Base-by-base conservation (phyloP, 1,284 basidiomycete genomes). In the Exobasidium rhododendri region DNA sequence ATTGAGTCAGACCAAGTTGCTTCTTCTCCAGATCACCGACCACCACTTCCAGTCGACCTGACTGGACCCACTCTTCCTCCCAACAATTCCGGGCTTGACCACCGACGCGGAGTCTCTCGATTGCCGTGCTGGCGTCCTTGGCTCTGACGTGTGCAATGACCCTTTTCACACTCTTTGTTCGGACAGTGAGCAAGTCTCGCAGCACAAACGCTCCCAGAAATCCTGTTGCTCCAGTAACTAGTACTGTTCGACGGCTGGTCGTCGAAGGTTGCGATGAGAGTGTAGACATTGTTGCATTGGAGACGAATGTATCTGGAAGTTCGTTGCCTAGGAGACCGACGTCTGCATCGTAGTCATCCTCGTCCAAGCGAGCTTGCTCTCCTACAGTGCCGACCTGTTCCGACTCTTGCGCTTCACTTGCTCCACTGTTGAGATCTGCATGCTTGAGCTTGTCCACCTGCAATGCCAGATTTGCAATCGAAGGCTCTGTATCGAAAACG, bases 171-270 rank as follows among this genome's bases (percentile, higher is more conserved):
- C 85, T 83, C 2, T 83, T 83, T 28, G 81, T 70, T 31, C 86
- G 84, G 51, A 74, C 69, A 13, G 83, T 81, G 0, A 99, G 84
- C 46, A 99, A 83, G 78, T 97, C 90, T 49, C 85, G 84, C 47
- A 98, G 83, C 64, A 97, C 86, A 80, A 97, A 97, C 2, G 92
- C 93, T 22, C 96, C 96, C 11, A 99, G 84, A 84, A 94, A 99
- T 4, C 96, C 96, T 17, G 96, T 97, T 1, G 91, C 94, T 29
- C 96, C 96, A 10, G 96, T 98, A 47, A 99, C 85, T 83, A 98
- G 94, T 17, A 97, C 85, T 0, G 90, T 92, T 17, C 35, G 52
- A 26, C 83, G 80, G 63, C 83, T 40, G 24, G 28, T n/a, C 6
- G n/a, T 31, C 6, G 44, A n/a, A 28, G 55, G 40, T 7, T 14